phyloP scores from a whole-genome alignment of 768 basidiomycete species.

The Cytidiella melzeri region DNA sequence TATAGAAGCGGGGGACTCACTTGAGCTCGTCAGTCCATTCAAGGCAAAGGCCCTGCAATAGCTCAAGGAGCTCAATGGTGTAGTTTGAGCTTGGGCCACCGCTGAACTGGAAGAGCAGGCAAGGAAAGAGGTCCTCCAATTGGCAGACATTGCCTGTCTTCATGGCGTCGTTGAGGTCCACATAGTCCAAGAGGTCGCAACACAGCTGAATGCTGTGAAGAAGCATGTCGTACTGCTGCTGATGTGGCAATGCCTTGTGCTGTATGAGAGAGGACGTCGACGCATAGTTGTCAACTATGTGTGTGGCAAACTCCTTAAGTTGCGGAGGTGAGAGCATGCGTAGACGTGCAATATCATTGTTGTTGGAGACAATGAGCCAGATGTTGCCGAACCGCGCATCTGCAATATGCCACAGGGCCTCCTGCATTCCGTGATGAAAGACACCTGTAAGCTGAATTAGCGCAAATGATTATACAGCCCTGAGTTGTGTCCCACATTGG shows the following conservation, averaged over 20 bases:
- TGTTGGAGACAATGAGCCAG: slow-evolving; percentile 25
- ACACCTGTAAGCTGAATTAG: not conserved
- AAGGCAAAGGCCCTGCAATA: slow-evolving; percentile 21
- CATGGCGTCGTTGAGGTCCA: slow-evolving; percentile 32
- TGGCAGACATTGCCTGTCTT: slow-evolving; percentile 24
- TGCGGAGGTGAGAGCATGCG: slow-evolving; percentile 20
- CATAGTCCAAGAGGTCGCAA: slow-evolving; percentile 26
- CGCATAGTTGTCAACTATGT: slow-evolving; percentile 23
- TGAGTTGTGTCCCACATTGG: slow-evolving; percentile 9
- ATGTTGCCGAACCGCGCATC: slow-evolving; percentile 33
- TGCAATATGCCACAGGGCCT: slow-evolving; percentile 29
- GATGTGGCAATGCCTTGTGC: slow-evolving; percentile 8
- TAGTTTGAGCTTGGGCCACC: slow-evolving; percentile 25
- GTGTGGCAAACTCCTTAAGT: slow-evolving; percentile 22
- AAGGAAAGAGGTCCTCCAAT: slow-evolving; percentile 21
- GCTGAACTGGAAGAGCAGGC: slow-evolving; percentile 20
- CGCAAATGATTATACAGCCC: not conserved
- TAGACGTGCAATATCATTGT: slow-evolving; percentile 23
- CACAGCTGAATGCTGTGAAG: slow-evolving; percentile 30
- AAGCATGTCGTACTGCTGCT: slow-evolving; percentile 22
- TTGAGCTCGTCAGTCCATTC: slow-evolving; percentile 23
- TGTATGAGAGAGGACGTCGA: slow-evolving; percentile 26
- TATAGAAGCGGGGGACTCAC: slow-evolving; percentile 1
- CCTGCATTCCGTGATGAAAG: slow-evolving; percentile 28
- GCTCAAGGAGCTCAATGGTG: slow-evolving; percentile 22